These are phyloP conservation scores for Salix brachista DNA, from an alignment of 345 rosid genomes.

Conservation along the genomic window DNA sequence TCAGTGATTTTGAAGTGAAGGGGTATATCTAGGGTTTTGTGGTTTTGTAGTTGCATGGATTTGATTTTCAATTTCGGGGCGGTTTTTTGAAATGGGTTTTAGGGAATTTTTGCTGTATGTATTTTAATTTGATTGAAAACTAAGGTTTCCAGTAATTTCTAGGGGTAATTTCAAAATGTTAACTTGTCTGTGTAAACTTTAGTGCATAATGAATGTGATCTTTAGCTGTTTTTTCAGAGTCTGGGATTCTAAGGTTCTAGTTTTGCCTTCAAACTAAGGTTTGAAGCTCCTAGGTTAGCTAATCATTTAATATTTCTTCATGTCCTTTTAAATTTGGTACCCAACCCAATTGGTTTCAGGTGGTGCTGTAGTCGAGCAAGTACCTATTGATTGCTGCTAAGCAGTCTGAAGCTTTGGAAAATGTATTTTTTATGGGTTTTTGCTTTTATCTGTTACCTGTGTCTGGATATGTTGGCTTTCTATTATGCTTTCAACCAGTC, in stretches of 20 bases:
- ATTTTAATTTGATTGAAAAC: neutral
- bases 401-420: neutral
- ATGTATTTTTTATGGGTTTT: neutral
- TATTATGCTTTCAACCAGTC: neutral
- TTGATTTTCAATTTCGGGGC: neutral
- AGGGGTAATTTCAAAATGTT: neutral
- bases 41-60: neutral
- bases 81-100: neutral
- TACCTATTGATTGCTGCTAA: neutral
- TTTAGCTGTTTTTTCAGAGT: neutral
- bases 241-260: neutral
- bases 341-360: too few species aligned
- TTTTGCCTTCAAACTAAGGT: neutral
- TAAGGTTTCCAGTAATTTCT: neutral
- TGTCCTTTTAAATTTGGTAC: too few species aligned
- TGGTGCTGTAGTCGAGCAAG: too few species aligned
- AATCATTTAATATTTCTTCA: too few species aligned
- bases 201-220: neutral
- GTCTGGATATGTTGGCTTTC: neutral
- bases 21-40: conserved; percentile 6
- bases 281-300: neutral
- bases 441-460: neutral
- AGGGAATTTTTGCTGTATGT: neutral
- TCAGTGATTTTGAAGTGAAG: neutral
- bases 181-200: neutral